Conservation (phyloP, 139 green algal species). For the Astrephomene gubernaculifera region DNA sequence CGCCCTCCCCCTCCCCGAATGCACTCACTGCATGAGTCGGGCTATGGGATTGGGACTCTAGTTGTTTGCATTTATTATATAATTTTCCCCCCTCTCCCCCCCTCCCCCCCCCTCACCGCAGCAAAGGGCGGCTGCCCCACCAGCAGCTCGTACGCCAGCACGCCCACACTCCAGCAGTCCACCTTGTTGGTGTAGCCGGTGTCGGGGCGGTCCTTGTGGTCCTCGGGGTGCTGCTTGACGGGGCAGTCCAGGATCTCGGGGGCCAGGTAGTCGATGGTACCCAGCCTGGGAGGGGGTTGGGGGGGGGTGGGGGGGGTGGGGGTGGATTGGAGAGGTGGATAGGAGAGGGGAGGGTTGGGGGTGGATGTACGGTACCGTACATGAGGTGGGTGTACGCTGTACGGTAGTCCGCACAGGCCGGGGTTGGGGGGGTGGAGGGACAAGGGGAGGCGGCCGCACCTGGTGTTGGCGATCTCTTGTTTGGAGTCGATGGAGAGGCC, state of each 20-base stretch:
- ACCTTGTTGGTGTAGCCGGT: conserved; percentile 69
- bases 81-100: background rate
- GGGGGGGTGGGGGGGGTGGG: background rate
- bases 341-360: background rate
- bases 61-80: too few species aligned
- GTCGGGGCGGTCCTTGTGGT: conserved; percentile 69
- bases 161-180: conserved; percentile 68
- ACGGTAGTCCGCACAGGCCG: too few species aligned
- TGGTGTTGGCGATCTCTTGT: conserved; percentile 61
- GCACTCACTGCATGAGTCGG: too few species aligned
- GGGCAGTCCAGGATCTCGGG: conserved; percentile 76
- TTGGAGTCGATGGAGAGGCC: conserved; percentile 73
- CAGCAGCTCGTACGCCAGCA: conserved; percentile 75
- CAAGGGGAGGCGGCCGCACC: conserved; percentile 19
- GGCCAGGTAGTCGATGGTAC: conserved; percentile 79
- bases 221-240: conserved; percentile 66
- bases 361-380: too few species aligned
- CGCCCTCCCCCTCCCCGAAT: too few species aligned
- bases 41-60: background rate
- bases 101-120: conserved; percentile 46
- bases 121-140: conserved; percentile 66
- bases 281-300: conserved; percentile 53
- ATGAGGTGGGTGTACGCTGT: too few species aligned
- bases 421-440: background rate
- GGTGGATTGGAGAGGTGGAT: background rate